Percentiles rank a stretch among this genome's conserved stretches.
These are phyloP conservation scores for Lachnellula occidentalis DNA, from an alignment of 2,329 filamentous ascomycete species.

Conservation along the genomic window DNA sequence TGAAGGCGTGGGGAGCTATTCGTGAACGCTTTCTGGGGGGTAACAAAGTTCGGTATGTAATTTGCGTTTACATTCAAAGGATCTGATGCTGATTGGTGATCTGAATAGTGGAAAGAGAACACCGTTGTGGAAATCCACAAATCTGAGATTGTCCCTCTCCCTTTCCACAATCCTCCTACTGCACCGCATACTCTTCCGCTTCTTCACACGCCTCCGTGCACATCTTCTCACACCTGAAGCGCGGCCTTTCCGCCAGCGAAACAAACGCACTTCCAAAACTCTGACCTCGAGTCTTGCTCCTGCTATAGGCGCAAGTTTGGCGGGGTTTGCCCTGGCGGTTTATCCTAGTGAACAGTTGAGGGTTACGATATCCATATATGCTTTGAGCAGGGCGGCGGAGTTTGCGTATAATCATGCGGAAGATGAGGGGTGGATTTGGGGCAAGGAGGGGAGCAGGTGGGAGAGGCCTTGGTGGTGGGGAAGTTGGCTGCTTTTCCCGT, in stretches of 20 bases:
- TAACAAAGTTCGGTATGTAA: slow-evolving; percentile 29
- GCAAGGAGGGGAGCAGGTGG: slow-evolving; percentile 47
- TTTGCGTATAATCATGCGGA: slow-evolving; percentile 82
- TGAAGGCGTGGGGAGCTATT: slow-evolving; percentile 58
- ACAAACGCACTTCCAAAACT: slow-evolving; percentile 67
- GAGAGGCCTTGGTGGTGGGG: slow-evolving; percentile 77
- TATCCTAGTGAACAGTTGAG: slow-evolving; percentile 66
- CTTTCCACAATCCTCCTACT: slow-evolving; percentile 81
- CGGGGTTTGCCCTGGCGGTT: slow-evolving; percentile 76
- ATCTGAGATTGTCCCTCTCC: slow-evolving; percentile 73
- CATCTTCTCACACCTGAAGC: slow-evolving; percentile 78
- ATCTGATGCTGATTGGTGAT: slow-evolving; percentile 5
- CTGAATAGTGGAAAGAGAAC: slow-evolving; percentile 38
- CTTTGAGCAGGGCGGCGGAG: slow-evolving; percentile 75
- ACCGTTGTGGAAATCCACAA: slow-evolving; percentile 58
- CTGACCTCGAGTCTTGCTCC: slow-evolving; percentile 82
- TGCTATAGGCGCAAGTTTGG: slow-evolving; percentile 82
- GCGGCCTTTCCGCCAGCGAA: slow-evolving; percentile 73
- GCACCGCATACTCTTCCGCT: slow-evolving; percentile 84
- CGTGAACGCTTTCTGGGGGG: slow-evolving; percentile 42
- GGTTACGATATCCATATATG: slow-evolving; percentile 75
- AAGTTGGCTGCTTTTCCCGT: slow-evolving; percentile 74
- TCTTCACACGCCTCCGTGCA: slow-evolving; percentile 72
- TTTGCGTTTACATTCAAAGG: slow-evolving; percentile 5
- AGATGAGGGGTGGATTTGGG: slow-evolving; percentile 64